Conservation (phyloP, 164 flowering plant species). For the Umbellularia californica region DNA sequence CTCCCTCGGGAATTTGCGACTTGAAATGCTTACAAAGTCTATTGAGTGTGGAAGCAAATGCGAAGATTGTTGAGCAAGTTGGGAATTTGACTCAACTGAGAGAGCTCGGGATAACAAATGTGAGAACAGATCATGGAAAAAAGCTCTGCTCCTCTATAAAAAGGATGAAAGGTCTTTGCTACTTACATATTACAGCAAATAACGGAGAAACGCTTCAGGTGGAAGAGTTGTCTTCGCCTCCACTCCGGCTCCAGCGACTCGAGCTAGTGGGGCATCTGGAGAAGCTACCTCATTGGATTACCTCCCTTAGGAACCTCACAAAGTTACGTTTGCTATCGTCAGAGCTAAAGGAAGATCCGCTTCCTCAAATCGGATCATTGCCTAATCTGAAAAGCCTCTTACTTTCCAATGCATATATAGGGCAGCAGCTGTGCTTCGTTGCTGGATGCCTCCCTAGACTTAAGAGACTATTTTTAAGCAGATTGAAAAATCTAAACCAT, state of each 20-base stretch:
- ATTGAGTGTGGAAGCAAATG: background rate
- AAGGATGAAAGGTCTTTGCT: background rate
- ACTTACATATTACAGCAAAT: background rate
- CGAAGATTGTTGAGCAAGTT: background rate
- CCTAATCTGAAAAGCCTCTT: constrained; percentile 22
- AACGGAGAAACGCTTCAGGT: background rate
- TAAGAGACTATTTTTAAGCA: constrained; percentile 15
- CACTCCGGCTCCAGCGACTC: constrained; percentile 24
- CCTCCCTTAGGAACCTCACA: constrained; percentile 19
- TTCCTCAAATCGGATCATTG: constrained; percentile 20
- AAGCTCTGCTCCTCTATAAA: background rate
- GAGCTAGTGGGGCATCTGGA: constrained; percentile 20
- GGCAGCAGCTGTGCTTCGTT: constrained; percentile 20
- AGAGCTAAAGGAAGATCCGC: constrained; percentile 12
- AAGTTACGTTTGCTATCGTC: constrained; percentile 22
- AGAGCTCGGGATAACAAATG: background rate
- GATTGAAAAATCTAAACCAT: constrained; percentile 14
- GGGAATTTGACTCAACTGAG: background rate
- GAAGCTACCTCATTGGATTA: constrained; percentile 29
- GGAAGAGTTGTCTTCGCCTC: background rate
- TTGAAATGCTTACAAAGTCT: background rate
- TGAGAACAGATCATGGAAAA: background rate
- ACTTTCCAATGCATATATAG: constrained; percentile 24
- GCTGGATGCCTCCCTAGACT: constrained; percentile 30
- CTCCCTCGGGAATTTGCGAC: background rate